Evolutionary conservation across 495 filamentous ascomycete species (phyloP).

Genomic region (Apiosordaria backusii): DNA sequence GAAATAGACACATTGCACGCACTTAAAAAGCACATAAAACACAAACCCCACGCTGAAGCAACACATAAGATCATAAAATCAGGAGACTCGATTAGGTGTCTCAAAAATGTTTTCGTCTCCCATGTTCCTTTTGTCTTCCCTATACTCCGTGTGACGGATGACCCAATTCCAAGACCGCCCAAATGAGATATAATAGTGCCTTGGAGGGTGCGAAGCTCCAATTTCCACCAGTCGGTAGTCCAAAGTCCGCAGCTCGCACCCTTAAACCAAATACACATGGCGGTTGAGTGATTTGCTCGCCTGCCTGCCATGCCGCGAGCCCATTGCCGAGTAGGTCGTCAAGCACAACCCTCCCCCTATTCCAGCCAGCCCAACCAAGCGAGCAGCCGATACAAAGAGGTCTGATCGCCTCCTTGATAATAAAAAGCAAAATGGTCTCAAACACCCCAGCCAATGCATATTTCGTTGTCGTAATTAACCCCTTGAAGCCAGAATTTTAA

Average conservation of each 20-base stretch:
- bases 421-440: conserved; percentile 22
- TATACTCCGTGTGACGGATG: background rate
- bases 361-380: background rate
- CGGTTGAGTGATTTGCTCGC: too few relatives aligned
- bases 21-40: background rate
- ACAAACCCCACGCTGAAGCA: background rate
- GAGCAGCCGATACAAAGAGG: background rate
- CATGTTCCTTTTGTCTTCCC: background rate
- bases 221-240: background rate
- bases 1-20: background rate
- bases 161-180: background rate
- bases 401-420: conserved; percentile 7
- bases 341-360: background rate
- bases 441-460: conserved; percentile 36
- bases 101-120: background rate
- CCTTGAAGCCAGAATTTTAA: conserved; percentile 8
- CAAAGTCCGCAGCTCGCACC: background rate
- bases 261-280: background rate
- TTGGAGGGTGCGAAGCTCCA: background rate
- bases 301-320: background rate
- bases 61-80: background rate
- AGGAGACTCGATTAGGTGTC: background rate
- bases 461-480: conserved; percentile 26
- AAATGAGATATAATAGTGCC: background rate
- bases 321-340: background rate